Evolutionary conservation across 345 rosid genomes (phyloP).

Genomic region (Melaleuca quinquenervia): DNA sequence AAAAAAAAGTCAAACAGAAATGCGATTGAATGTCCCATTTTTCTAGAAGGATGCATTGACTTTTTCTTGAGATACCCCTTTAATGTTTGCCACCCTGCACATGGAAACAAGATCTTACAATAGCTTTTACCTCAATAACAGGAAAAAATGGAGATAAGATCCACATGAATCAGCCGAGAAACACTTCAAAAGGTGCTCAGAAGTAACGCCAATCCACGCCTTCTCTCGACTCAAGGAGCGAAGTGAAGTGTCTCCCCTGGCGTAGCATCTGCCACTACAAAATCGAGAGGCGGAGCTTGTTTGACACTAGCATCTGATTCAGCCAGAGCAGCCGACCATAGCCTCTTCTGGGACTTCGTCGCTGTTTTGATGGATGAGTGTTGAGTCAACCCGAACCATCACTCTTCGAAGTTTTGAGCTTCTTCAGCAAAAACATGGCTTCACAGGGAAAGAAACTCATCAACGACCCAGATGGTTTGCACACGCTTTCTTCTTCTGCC

Average conservation of each 20-base stretch:
- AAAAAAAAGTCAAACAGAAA: background rate
- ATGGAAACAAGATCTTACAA: background rate
- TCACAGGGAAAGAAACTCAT: constrained; percentile 1
- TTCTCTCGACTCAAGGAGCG: background rate
- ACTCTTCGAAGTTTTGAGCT: background rate
- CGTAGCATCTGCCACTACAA: background rate
- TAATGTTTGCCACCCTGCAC: background rate
- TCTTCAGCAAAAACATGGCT: background rate
- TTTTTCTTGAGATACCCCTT: background rate
- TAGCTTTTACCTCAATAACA: background rate
- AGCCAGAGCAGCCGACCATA: background rate
- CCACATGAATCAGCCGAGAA: background rate
- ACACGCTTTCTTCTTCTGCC: background rate
- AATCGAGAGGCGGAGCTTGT: background rate
- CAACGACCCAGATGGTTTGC: constrained; percentile 8
- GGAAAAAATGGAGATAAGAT: background rate
- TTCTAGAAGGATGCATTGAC: background rate
- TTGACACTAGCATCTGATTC: background rate
- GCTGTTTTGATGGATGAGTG: background rate
- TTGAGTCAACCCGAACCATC: background rate
- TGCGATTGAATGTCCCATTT: background rate
- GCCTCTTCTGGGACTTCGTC: background rate
- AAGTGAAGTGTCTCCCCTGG: background rate
- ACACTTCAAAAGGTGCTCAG: background rate
- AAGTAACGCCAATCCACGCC: background rate